Evolutionary conservation across 2,329 filamentous ascomycete species (phyloP), one percentile per base, ranked within the genome.

Genomic region (Cladobotryum mycophilum): DNA sequence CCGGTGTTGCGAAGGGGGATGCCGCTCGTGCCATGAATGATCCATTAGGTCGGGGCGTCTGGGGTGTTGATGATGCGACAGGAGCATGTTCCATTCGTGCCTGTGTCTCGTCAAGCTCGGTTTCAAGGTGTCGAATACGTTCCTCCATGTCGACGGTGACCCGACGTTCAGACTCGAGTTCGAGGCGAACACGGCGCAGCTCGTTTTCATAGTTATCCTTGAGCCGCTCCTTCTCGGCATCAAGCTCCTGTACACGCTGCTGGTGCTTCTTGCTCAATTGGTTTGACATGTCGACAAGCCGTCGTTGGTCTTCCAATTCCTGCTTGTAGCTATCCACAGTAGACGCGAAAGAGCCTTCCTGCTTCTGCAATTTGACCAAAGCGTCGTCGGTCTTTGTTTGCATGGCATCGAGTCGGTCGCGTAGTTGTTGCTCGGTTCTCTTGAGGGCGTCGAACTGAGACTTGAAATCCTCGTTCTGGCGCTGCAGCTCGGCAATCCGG

Each of bases 301-400:
- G 82, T 52, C 82, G 84, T 22, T 87, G 83, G 55, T 86, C 86
- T 56, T 95, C 89, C 7, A 96, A 76, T 65, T 97, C 91, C 50
- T 91, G 84, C 59, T 86, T 84, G 74, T 93, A 95, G 54, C 86
- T 85, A 64, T 96, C 87, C 54, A 95, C 85, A n/a, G 84, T 84
- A 48, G 88, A 82, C 2, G 88, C 85, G 22, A 87, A 86, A 17
- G 88, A 81, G 63, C 95, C 90, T 62, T 93, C 86, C 34, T 96
- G 79, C 64, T 90, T 85, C 62, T 96, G 89, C 30, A 96, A 82
- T 62, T 85, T 89, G 41, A 80, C 75, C 41, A 96, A 79, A 5
- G 86, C 83, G 52, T 96, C 89, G 53, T 97, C 91, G 1, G 88
- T 85, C 71, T 93, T 96, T 62, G 85, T 80, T 62, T 92, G 88